These are phyloP conservation scores for Ammopiptanthus mongolicus DNA, from an alignment of 306 rosid species.

Conservation along the genomic window DNA sequence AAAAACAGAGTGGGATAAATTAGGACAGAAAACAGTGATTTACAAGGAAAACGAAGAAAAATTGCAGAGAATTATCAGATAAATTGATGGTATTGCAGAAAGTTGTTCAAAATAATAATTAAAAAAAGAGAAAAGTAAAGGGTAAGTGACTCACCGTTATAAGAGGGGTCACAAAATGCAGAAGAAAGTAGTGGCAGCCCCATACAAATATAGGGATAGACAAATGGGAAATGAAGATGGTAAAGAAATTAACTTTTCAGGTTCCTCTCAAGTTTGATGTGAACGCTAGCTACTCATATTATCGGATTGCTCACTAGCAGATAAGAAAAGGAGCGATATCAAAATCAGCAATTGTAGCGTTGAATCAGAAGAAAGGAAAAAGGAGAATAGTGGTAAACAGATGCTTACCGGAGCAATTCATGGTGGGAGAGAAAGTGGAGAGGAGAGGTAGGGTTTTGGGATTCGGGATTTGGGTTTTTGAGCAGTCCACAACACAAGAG, in stretches of 20 bases:
- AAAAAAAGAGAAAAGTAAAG: not conserved
- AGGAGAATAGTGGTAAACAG: not conserved
- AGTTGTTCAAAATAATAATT: not conserved
- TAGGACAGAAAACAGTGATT: too few relatives aligned
- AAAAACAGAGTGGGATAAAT: too few relatives aligned
- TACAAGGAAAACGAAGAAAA: not conserved
- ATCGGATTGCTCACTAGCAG: not conserved
- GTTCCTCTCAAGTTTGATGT: not conserved
- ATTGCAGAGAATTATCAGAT: too few relatives aligned
- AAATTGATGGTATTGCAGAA: not conserved
- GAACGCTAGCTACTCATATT: not conserved
- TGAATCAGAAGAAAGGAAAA: not conserved
- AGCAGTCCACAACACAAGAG: too few relatives aligned
- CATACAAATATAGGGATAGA: not conserved
- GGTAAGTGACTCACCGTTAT: conserved; percentile 31
- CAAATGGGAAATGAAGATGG: not conserved
- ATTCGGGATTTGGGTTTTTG: too few relatives aligned
- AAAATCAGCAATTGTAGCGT: not conserved
- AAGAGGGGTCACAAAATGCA: conserved; percentile 42
- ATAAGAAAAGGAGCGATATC: not conserved
- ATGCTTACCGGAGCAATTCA: not conserved
- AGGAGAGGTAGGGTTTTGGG: not conserved
- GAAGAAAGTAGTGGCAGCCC: conserved; percentile 43
- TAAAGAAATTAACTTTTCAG: not conserved
- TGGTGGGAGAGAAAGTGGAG: not conserved